A percentile compares a stretch with the other conserved stretches of the same genome.
phyloP scores from a whole-genome alignment of 805 yeast species.

The Yarrowia sp. region DNA sequence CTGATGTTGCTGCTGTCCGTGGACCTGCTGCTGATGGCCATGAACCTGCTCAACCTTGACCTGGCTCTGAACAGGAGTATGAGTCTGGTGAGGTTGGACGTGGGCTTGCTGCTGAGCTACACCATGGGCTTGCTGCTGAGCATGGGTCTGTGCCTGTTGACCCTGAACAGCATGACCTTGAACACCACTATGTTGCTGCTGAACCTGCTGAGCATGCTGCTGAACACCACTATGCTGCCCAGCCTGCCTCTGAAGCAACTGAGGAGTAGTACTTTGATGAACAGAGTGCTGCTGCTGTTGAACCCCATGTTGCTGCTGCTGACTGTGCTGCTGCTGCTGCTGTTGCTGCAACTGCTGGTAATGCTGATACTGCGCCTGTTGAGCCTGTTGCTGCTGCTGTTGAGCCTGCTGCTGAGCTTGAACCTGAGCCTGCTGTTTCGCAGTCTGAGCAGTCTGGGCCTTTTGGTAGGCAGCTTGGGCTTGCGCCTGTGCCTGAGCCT shows the following conservation, averaged over 20 bases:
- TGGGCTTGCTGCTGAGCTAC: background rate
- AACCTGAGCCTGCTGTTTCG: constrained; percentile 5
- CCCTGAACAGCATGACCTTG: background rate
- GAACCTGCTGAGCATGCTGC: background rate
- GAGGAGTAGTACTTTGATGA: background rate
- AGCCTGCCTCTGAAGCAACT: constrained; percentile 1
- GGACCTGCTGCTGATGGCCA: background rate
- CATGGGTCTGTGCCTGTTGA: background rate
- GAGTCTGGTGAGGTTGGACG: background rate
- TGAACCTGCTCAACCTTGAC: no score
- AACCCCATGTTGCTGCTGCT: constrained; percentile 1
- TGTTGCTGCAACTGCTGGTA: background rate
- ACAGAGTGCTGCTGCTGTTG: background rate
- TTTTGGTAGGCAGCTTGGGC: constrained; percentile 3
- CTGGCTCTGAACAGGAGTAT: background rate
- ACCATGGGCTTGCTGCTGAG: background rate
- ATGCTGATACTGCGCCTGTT: background rate
- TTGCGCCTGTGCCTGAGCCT: constrained; percentile 14
- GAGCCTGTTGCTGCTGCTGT: background rate
- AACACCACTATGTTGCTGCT: background rate
- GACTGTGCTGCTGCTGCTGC: constrained; percentile 2
- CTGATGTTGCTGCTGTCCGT: constrained; percentile 14
- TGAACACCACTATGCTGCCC: background rate
- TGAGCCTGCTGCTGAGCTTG: constrained; percentile 15
- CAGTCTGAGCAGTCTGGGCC: constrained; percentile 25